Base-by-base conservation (phyloP, 805 yeast genomes). In the Zygosaccharomyces pseudorouxii region DNA sequence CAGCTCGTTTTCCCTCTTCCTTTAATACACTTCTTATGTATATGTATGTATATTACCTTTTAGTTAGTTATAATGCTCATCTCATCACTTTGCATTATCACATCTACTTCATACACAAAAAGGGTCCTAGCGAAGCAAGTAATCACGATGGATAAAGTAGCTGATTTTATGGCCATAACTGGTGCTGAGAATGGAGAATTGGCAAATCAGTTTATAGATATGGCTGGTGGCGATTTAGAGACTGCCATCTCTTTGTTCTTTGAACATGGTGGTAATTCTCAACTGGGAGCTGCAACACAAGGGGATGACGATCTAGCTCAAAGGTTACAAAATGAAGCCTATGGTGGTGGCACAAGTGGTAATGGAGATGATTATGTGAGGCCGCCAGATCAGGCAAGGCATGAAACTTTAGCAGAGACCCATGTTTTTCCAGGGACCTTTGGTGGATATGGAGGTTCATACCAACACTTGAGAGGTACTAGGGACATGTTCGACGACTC, bases 91-190 rank as follows among this genome's bases (percentile, higher is more conserved):
- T 14, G 4, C 33, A 40, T 45, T 36, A 23, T 23, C 18, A 33
- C 25, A 14, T 11, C 12, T 19, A 23, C 11, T 11, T 25, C 25
- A 18, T 19, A 35, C 30, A 19, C 20, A 20, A 28, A n/a, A 38
- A 38, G 8, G 20, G 30, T 8, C 16, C 27, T 28, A 19, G 20
- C 7, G 31, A 23, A 38, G 25, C 31, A 46, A 27, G 12, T 31
- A 23, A 39, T 20, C 16, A 65, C 64, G 65, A 53, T 64, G 45
- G 85, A 77, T 44, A 69, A 73, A 42, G 72, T 87, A 33, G 82
- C 86, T 19, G 78, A 82, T 19, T 93, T 93, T 67, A 72, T 90
- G 65, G 90, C 92, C 36, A 82, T 93, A 46, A 89, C 98, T 0
- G 86, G 88, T 19, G 79, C 80, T 2, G 75, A 80, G 1, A 92